Conservation (phyloP, 106 monocot genomes). For the Allium fistulosum region DNA sequence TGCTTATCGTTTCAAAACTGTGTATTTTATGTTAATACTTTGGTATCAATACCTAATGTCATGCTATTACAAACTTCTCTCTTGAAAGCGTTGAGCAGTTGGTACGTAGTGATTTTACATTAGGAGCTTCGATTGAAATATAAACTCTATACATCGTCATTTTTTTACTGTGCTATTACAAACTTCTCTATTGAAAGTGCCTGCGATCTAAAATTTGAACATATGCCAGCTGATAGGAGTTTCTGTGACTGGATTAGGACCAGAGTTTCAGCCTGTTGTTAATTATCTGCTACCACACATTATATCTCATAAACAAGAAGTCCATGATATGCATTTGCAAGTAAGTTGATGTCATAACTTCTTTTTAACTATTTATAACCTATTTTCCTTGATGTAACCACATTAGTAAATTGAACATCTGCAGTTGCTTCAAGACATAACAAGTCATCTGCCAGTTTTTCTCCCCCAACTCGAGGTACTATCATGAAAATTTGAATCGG, state of each 20-base stretch:
- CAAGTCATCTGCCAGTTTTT: constrained; percentile 51
- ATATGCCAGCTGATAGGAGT: constrained; percentile 82
- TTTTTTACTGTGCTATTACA: constrained; percentile 1
- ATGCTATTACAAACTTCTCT: no score
- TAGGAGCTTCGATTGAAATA: no score
- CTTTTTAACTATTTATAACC: no score
- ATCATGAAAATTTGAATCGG: neutral
- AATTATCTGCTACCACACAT: constrained; percentile 89
- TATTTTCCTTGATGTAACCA: neutral
- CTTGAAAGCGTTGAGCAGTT: no score
- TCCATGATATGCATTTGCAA: constrained; percentile 81
- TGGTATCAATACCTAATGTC: no score
- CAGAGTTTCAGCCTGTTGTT: constrained; percentile 84
- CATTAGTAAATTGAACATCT: constrained; percentile 4
- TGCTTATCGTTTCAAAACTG: no score
- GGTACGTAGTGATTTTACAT: no score
- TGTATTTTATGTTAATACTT: no score
- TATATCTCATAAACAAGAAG: constrained; percentile 74
- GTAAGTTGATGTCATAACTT: constrained; percentile 20
- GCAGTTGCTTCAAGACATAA: constrained; percentile 87
- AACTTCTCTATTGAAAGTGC: no score
- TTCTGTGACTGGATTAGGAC: constrained; percentile 78
- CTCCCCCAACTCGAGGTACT: constrained; percentile 88
- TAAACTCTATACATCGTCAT: no score
- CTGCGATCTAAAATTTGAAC: neutral